Evolutionary conservation across 2,329 filamentous ascomycete species (phyloP).

Genomic region (Colletotrichum echinochloae): DNA sequence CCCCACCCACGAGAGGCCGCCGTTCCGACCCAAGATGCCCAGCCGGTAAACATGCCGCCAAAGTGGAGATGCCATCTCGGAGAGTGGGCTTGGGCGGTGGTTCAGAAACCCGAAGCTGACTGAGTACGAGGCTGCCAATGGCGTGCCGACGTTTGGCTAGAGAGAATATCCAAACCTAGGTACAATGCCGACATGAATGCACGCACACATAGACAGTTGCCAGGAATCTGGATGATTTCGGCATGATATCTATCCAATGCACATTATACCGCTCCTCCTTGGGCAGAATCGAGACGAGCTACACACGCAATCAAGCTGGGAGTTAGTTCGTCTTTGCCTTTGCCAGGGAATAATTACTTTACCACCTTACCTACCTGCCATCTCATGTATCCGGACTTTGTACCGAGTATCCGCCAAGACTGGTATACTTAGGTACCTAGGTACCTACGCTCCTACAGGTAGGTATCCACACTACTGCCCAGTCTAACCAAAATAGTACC

Average conservation of each 20-base stretch:
- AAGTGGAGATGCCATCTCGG: conserved; percentile 32
- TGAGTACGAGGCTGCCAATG: conserved; percentile 18
- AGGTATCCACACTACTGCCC: not conserved
- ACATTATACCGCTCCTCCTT: not conserved
- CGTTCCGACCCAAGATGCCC: conserved; percentile 26
- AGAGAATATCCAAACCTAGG: too few relatives aligned
- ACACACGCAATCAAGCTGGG: too few relatives aligned
- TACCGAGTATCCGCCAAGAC: too few relatives aligned
- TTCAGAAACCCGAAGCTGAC: conserved; percentile 13
- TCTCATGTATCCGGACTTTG: conserved; percentile 23
- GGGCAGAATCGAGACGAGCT: conserved; percentile 5
- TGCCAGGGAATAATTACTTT: too few relatives aligned
- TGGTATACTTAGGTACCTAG: too few relatives aligned
- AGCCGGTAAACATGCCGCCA: conserved; percentile 32
- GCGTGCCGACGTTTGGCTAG: not conserved
- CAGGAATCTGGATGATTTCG: too few relatives aligned
- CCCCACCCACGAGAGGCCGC: not conserved
- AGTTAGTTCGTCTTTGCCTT: too few relatives aligned
- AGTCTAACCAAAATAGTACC: not conserved
- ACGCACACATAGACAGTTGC: too few relatives aligned
- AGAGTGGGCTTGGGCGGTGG: too few relatives aligned
- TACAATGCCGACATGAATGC: too few relatives aligned
- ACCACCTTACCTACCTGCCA: too few relatives aligned
- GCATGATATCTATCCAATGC: not conserved
- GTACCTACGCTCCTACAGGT: too few relatives aligned